Percentiles rank a stretch among this genome's conserved stretches.
Conservation (phyloP, 1,284 basidiomycete species). For the Vanrija sp. region DNA sequence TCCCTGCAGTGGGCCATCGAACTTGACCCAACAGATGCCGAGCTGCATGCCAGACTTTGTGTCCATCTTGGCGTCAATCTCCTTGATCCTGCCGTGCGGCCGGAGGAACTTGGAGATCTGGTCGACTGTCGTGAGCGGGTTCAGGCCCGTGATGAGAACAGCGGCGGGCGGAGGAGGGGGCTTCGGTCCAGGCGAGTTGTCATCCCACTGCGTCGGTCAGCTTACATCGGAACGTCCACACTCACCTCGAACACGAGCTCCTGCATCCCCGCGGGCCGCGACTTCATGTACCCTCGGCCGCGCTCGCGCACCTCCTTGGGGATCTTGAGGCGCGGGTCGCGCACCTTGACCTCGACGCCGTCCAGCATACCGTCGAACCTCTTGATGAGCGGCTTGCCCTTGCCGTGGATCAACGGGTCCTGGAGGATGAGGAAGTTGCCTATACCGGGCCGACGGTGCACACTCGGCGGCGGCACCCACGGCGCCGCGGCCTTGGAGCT, state of each 20-base stretch:
- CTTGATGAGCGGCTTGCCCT: slow-evolving; percentile 26
- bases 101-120: slow-evolving; percentile 67
- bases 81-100: slow-evolving; percentile 62
- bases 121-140: slow-evolving; percentile 64
- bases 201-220: slow-evolving; percentile 61
- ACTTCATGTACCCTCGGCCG: slow-evolving; percentile 32
- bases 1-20: slow-evolving; percentile 41
- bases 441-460: slow-evolving; percentile 21
- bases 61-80: slow-evolving; percentile 77
- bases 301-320: slow-evolving; percentile 18
- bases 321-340: slow-evolving; percentile 34
- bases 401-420: slow-evolving; percentile 12
- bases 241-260: slow-evolving; percentile 40
- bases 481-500: background rate
- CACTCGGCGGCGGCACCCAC: slow-evolving; percentile 23
- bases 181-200: slow-evolving; percentile 66
- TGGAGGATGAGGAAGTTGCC: slow-evolving; percentile 29
- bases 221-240: background rate
- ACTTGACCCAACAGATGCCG: slow-evolving; percentile 77
- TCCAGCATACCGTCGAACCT: slow-evolving; percentile 36
- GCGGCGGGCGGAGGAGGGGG: slow-evolving; percentile 61
- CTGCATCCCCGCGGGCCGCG: slow-evolving; percentile 23
- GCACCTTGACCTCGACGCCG: slow-evolving; percentile 22
- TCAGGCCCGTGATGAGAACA: slow-evolving; percentile 69
- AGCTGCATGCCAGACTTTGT: slow-evolving; percentile 72